Percentiles rank a stretch among this genome's conserved stretches.
Evolutionary conservation across 495 filamentous ascomycete genomes (phyloP).

Genomic region (Penicillium steckii): DNA sequence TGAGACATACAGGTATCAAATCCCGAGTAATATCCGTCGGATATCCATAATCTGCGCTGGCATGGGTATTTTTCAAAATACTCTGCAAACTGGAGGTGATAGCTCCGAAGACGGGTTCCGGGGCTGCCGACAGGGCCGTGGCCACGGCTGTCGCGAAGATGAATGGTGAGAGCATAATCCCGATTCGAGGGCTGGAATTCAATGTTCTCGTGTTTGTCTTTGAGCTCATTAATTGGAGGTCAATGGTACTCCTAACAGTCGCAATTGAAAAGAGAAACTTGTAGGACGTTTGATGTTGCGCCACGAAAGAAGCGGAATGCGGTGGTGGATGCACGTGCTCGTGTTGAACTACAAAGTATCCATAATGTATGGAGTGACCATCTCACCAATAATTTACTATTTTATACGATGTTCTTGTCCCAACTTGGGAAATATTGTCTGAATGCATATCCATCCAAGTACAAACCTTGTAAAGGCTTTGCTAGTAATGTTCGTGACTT

Average conservation of each 20-base stretch:
- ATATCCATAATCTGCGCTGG: constrained; percentile 40
- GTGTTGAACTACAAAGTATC: neutral
- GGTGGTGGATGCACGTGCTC: constrained; percentile 10
- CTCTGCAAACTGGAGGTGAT: constrained; percentile 37
- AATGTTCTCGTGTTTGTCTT: neutral
- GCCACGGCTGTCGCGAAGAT: constrained; percentile 22
- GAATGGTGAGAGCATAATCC: constrained; percentile 9
- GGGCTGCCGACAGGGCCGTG: constrained; percentile 26
- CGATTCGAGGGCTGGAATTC: neutral
- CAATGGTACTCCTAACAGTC: no score
- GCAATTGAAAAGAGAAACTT: neutral
- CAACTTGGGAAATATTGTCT: no score
- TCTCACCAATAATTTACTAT: no score
- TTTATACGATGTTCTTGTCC: no score
- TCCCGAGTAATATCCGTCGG: constrained; percentile 47
- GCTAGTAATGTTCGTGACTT: no score
- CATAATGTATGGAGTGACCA: no score
- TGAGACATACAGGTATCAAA: constrained; percentile 39
- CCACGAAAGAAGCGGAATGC: neutral
- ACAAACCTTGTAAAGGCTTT: no score
- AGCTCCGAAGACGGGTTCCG: constrained; percentile 22
- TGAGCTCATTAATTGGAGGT: neutral
- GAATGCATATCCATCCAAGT: no score
- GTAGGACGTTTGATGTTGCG: neutral
- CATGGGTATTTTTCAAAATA: constrained; percentile 44